Evolutionary conservation across 148 eudicot species (phyloP).

Genomic region (Nepenthes gracilis): DNA sequence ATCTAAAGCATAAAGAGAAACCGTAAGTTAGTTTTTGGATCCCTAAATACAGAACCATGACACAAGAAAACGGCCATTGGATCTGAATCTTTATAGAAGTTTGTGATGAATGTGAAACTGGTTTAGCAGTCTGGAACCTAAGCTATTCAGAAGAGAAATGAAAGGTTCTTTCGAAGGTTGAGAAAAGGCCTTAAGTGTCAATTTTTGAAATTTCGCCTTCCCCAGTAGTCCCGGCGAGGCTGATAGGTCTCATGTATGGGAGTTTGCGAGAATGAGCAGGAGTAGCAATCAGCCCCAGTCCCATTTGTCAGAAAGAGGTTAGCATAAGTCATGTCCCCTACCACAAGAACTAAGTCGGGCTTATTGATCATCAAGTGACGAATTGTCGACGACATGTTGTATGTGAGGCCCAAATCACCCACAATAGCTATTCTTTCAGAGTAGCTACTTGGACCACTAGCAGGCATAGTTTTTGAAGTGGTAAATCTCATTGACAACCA

Average conservation of each 20-base stretch:
- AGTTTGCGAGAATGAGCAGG: slow-evolving; percentile 70
- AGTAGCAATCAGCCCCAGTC: slow-evolving; percentile 86
- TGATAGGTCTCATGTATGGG: slow-evolving; percentile 96
- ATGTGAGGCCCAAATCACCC: slow-evolving; percentile 89
- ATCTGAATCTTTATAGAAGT: not conserved
- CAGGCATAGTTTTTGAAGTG: slow-evolving; percentile 78
- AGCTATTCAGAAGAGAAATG: too few relatives aligned
- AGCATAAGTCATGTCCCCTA: slow-evolving; percentile 84
- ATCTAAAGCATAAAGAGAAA: slow-evolving; percentile 28
- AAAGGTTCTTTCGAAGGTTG: too few relatives aligned
- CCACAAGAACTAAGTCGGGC: slow-evolving; percentile 76
- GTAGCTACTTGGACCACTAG: slow-evolving; percentile 48
- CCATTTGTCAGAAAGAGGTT: slow-evolving; percentile 87
- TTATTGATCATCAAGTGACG: slow-evolving; percentile 54
- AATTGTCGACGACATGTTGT: slow-evolving; percentile 66
- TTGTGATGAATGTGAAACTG: too few relatives aligned
- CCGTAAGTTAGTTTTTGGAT: too few relatives aligned
- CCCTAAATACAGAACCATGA: not conserved
- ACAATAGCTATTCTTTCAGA: slow-evolving; percentile 63
- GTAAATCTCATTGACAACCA: slow-evolving; percentile 45
- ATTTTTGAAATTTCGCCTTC: slow-evolving; percentile 33
- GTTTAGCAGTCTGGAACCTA: too few relatives aligned
- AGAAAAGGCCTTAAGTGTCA: too few relatives aligned
- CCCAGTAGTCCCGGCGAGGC: slow-evolving; percentile 99
- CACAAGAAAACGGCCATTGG: not conserved